Evolutionary conservation across 78 protist genomes (phyloP).

Genomic region (Protostelium mycophagum): DNA sequence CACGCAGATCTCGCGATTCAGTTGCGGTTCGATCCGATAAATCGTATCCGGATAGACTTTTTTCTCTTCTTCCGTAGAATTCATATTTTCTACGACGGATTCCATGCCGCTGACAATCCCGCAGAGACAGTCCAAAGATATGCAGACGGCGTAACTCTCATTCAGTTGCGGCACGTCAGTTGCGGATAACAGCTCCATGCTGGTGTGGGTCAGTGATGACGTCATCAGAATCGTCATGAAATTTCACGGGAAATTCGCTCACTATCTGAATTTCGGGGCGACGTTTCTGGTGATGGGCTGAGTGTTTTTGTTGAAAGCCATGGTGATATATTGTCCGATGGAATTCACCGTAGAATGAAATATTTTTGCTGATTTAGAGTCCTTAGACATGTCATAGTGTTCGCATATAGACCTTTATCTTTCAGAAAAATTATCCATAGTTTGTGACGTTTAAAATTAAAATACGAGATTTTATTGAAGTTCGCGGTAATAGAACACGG

Average conservation of each 20-base stretch:
- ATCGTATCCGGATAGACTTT: background rate
- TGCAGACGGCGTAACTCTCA: background rate
- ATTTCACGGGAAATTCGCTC: background rate
- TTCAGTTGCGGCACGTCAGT: background rate
- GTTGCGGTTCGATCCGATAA: background rate
- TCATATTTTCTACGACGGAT: background rate
- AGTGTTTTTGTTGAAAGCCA: background rate
- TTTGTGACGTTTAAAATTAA: too few relatives aligned
- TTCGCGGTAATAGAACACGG: too few relatives aligned
- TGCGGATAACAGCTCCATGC: background rate
- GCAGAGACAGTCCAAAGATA: background rate
- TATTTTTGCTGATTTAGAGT: background rate
- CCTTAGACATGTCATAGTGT: background rate
- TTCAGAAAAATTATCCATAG: too few relatives aligned
- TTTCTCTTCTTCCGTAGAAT: background rate
- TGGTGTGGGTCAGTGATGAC: background rate
- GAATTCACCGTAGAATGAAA: background rate
- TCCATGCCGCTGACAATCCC: background rate
- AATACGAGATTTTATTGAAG: too few relatives aligned
- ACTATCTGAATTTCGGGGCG: background rate
- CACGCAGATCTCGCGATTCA: constrained; percentile 14
- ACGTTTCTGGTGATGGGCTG: background rate
- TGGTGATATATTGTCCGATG: background rate
- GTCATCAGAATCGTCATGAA: too few relatives aligned
- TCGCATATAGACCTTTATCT: background rate